Base-by-base conservation (phyloP, 1,139 yeast species). In the Protomyces lactucae-debilis region DNA sequence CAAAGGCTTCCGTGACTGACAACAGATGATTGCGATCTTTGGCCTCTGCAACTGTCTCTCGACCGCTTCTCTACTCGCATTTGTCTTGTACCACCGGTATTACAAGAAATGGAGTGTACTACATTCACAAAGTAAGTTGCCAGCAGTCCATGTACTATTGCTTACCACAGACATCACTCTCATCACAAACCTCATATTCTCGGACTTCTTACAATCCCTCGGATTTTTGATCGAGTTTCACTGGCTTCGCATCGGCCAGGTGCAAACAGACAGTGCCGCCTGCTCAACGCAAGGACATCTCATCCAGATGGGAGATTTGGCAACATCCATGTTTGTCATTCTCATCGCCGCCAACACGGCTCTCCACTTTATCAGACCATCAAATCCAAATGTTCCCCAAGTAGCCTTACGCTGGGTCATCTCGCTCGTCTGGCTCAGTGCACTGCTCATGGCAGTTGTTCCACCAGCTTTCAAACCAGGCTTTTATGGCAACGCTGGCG, bases 311-410 rank as follows among this genome's bases (percentile, higher is more conserved):
- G 55, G 55, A 6, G 55, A 52, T 18, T n/a, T 21, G 16, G 55
- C 55, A 12, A 32, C 55, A 18, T n/a, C 55, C 28, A 28, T 52
- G 40, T 52, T 52, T 52, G 55, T 35, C 55, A n/a, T 28, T 52
- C 43, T 35, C 43, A 52, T 52, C 43, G 55, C 55, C 2, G 21
- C 32, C 43, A 28, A 52, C 43, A 28, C 43, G 43, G 28, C 37
- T 10, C 14, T 32, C 16, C 39, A 52, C 40, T n/a, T 52, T 12
- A 21, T 52, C 40, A 14, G 28, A 18, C 55, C 55, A 40, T 32
- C 55, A 4, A 35, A 52, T 52, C 55, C 55, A 4, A 36, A 35
- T 5, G 55, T 52, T 4, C 55, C 55, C 8, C 43, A n/a, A 10
- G 14, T 14, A 9, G 23, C 35, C 14, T 32, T 52, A 3, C 55